Conservation (phyloP, 2,329 filamentous ascomycete genomes). For the Arthrobotrys musiformis region DNA sequence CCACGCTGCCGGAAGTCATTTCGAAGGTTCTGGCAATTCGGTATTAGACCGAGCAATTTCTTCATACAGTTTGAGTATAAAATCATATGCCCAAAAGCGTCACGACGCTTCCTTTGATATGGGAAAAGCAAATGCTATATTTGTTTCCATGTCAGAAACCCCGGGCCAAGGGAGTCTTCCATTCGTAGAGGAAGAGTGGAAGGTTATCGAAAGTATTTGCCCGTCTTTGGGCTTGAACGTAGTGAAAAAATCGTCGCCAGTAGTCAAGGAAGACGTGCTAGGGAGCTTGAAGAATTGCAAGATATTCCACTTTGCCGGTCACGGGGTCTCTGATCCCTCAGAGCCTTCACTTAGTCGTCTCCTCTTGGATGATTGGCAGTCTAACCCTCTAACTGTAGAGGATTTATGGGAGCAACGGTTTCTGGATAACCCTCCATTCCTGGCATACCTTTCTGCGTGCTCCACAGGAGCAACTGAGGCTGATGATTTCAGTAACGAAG, state of each 20-base stretch:
- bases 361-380: conserved; percentile 60
- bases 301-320: conserved; percentile 65
- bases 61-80: conserved; percentile 11
- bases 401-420: neutral
- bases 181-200: conserved; percentile 11
- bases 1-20: conserved; percentile 62
- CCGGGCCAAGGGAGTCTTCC: neutral
- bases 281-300: conserved; percentile 55
- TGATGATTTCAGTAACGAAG: conserved; percentile 59
- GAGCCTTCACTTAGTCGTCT: conserved; percentile 61
- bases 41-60: conserved; percentile 58
- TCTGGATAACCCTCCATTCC: too few species aligned
- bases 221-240: neutral
- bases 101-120: too few species aligned
- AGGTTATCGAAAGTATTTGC: neutral
- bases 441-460: conserved; percentile 61
- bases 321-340: conserved; percentile 59
- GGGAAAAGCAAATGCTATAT: neutral
- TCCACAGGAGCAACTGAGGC: conserved; percentile 58
- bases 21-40: conserved; percentile 54
- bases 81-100: conserved; percentile 13
- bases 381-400: conserved; percentile 60
- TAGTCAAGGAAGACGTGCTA: conserved; percentile 4
- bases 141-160: neutral
- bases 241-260: neutral